Percentiles rank a stretch among this genome's conserved stretches.
Conservation (phyloP, 306 rosid genomes). For the Glycine latifolia region DNA sequence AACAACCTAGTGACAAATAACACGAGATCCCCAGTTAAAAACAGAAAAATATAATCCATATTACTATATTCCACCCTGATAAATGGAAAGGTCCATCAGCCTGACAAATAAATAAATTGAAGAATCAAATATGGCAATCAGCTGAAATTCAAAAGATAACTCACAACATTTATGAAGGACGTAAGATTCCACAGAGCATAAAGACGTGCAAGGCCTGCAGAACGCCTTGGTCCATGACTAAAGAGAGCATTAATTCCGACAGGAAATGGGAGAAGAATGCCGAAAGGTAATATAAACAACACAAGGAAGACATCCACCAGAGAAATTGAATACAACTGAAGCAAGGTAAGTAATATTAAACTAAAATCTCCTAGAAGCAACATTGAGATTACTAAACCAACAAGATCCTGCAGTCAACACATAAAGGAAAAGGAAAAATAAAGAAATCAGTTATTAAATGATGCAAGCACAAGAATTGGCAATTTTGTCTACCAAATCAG, state of each 20-base stretch:
- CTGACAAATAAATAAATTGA: background rate
- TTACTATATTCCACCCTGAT: background rate
- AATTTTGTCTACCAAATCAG: conserved; percentile 14
- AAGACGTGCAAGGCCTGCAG: conserved; percentile 96
- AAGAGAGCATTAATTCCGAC: conserved; percentile 99
- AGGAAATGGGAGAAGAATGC: conserved; percentile 96
- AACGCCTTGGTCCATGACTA: conserved; percentile 98
- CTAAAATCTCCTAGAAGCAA: conserved; percentile 98
- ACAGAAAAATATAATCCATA: background rate
- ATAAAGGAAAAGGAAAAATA: background rate
- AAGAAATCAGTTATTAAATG: conserved; percentile 32
- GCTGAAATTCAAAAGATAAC: conserved; percentile 50
- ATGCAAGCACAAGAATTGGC: conserved; percentile 19
- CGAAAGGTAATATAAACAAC: conserved; percentile 88
- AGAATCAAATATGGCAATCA: conserved; percentile 20
- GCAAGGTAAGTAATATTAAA: conserved; percentile 95
- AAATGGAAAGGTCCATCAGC: background rate
- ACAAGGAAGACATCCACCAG: conserved; percentile 89
- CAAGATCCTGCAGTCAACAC: conserved; percentile 88
- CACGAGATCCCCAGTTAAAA: conserved; percentile 21
- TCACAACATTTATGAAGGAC: conserved; percentile 86
- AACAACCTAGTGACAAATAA: conserved; percentile 70
- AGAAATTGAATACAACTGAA: conserved; percentile 92
- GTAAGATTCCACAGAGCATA: conserved; percentile 95
- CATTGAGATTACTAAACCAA: conserved; percentile 96